phyloP scores from a whole-genome alignment of 2,329 filamentous ascomycete species.

The Nothophaeocryptopus gaeumannii region DNA sequence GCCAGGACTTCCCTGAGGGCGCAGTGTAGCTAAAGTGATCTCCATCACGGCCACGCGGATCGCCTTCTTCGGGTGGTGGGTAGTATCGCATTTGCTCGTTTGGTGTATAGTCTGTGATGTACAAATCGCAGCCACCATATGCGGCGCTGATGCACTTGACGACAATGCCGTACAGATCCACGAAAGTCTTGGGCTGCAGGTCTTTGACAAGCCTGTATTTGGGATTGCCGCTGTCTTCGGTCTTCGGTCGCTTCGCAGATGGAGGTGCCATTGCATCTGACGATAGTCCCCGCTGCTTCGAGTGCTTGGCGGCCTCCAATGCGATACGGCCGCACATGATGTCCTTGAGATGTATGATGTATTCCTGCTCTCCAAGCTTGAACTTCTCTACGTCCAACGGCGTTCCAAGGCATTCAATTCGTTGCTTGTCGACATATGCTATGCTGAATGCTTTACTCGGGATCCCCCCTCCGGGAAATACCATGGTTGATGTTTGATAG shows the following conservation, averaged over 20 bases:
- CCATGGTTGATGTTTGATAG: constrained; percentile 21
- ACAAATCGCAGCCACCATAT: constrained; percentile 56
- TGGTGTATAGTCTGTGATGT: constrained; percentile 79
- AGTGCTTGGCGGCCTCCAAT: neutral
- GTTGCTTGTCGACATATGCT: constrained; percentile 25
- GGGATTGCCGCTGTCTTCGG: constrained; percentile 5
- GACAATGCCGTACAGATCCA: constrained; percentile 70
- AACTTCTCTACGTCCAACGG: constrained; percentile 19
- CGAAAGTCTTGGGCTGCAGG: constrained; percentile 56
- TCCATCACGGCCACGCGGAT: constrained; percentile 26
- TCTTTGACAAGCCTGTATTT: constrained; percentile 68
- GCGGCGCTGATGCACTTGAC: constrained; percentile 52
- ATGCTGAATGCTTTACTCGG: constrained; percentile 30
- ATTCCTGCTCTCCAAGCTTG: constrained; percentile 32
- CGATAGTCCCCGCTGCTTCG: neutral
- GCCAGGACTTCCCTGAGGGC: constrained; percentile 53
- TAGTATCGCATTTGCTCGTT: constrained; percentile 64
- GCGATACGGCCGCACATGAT: constrained; percentile 12
- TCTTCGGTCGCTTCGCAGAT: constrained; percentile 13
- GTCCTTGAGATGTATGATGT: constrained; percentile 33
- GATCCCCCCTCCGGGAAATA: constrained; percentile 29
- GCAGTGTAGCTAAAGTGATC: constrained; percentile 32
- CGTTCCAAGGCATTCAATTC: constrained; percentile 19
- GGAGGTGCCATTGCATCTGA: constrained; percentile 5
- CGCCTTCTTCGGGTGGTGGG: constrained; percentile 37